A percentile compares a stretch with the other conserved stretches of the same genome.
These are phyloP conservation scores for Zymoseptoria crescenta DNA, from an alignment of 2,329 filamentous ascomycete species.

Conservation along the genomic window DNA sequence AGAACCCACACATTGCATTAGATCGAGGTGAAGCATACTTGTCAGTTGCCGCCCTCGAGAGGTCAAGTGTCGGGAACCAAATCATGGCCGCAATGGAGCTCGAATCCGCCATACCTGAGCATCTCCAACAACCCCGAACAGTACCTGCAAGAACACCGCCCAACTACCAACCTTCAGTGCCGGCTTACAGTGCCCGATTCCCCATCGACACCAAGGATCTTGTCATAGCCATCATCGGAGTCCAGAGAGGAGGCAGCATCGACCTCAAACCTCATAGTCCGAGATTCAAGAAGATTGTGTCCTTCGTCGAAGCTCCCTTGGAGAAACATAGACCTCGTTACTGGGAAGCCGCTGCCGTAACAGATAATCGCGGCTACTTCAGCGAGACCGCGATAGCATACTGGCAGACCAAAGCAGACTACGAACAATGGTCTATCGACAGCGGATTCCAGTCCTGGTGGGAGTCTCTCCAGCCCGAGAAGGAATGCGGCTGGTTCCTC, in stretches of 20 bases:
- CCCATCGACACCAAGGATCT: conserved; percentile 24
- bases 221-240: conserved; percentile 32
- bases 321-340: conserved; percentile 17
- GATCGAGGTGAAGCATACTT: not conserved
- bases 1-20: not conserved
- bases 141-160: conserved; percentile 18
- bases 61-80: not conserved
- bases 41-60: not conserved
- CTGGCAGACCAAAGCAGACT: conserved; percentile 28
- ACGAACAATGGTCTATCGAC: conserved; percentile 27
- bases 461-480: conserved; percentile 24
- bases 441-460: conserved; percentile 37
- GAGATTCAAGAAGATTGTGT: conserved; percentile 10
- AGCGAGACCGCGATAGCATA: conserved; percentile 35
- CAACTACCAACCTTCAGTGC: conserved; percentile 27
- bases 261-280: conserved; percentile 6
- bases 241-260: conserved; percentile 14
- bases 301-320: conserved; percentile 15
- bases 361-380: conserved; percentile 26
- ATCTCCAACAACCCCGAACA: conserved; percentile 13
- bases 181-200: conserved; percentile 30
- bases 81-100: conserved; percentile 12
- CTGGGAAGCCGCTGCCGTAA: conserved; percentile 31
- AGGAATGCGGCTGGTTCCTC: conserved; percentile 35
- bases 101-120: conserved; percentile 17